Conservation (phyloP, 345 rosid species). For the Euphorbia tirucalli region DNA sequence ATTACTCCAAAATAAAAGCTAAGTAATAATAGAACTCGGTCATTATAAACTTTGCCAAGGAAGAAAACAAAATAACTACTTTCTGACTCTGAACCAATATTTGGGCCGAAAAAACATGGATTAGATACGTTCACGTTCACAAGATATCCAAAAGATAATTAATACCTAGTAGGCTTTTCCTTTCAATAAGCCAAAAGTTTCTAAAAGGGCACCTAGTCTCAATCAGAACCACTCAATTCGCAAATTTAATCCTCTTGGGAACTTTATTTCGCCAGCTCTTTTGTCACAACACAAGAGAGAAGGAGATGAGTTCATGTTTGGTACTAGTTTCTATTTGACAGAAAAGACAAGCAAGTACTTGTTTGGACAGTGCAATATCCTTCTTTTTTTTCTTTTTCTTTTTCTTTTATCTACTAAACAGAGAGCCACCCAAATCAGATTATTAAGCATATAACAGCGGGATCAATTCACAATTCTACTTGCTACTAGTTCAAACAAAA, state of each 20-base stretch:
- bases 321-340: neutral
- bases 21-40: no score
- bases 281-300: neutral
- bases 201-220: conserved; percentile 12
- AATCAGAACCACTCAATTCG: conserved; percentile 21
- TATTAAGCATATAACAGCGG: conserved; percentile 17
- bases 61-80: neutral
- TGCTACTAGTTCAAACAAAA: conserved; percentile 18
- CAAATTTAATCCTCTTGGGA: conserved; percentile 3
- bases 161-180: neutral
- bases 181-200: no score
- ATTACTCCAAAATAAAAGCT: no score
- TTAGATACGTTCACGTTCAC: neutral
- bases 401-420: neutral
- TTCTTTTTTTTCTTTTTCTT: neutral
- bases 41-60: no score
- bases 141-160: neutral
- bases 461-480: conserved; percentile 23
- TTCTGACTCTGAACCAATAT: neutral
- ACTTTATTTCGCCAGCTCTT: conserved; percentile 1
- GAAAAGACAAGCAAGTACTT: conserved; percentile 30
- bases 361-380: conserved; percentile 7
- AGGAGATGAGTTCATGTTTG: neutral
- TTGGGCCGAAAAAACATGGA: neutral
- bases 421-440: conserved; percentile 29